phyloP scores from a whole-genome alignment of 768 basidiomycete species.

The Lentinula sp. region DNA sequence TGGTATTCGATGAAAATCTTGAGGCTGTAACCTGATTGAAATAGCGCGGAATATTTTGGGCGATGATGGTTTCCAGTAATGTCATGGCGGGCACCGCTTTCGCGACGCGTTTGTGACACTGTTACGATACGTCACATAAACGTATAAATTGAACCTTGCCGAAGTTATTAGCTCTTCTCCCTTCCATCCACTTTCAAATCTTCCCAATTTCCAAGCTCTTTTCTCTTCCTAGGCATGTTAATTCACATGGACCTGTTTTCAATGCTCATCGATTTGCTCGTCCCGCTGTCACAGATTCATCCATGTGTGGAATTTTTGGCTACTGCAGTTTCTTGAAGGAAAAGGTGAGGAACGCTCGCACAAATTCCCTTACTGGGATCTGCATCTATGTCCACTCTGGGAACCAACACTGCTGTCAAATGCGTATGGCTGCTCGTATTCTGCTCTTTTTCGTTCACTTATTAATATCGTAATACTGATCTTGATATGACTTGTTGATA shows the following conservation, averaged over 20 bases:
- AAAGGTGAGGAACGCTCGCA: conserved; percentile 38
- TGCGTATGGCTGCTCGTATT: neutral
- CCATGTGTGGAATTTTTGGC: conserved; percentile 72
- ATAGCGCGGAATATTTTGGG: neutral
- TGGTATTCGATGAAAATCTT: neutral
- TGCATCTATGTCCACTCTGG: neutral
- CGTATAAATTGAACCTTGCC: neutral
- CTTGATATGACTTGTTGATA: conserved; percentile 23
- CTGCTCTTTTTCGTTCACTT: neutral
- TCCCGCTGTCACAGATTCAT: neutral
- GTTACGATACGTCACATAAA: neutral
- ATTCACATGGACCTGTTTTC: neutral
- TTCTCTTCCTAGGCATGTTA: neutral
- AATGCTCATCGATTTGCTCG: neutral
- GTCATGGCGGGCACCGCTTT: neutral
- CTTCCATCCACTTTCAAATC: conserved; percentile 4
- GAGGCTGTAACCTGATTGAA: neutral
- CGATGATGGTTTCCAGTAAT: neutral
- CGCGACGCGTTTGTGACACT: neutral
- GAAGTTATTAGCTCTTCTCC: neutral
- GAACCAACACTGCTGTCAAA: neutral
- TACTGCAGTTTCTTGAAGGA: conserved; percentile 75
- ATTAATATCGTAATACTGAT: neutral
- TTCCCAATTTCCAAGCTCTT: neutral
- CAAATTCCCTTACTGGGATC: neutral